Evolutionary conservation across 2,329 filamentous ascomycete genomes (phyloP).

Genomic region (Atkinsonella texensis): DNA sequence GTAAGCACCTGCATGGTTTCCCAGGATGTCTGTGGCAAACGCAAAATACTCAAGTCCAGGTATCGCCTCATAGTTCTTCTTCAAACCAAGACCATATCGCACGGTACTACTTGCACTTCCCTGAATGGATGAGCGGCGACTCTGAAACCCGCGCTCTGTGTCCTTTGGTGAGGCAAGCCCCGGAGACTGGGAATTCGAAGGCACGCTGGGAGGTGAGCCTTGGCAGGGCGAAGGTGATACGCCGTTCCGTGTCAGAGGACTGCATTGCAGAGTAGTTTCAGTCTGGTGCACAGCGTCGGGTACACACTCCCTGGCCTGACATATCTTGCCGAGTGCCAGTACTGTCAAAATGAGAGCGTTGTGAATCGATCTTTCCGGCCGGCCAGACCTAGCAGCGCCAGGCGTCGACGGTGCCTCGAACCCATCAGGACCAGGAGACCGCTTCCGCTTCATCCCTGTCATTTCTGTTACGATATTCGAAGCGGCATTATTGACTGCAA

Average conservation of each 20-base stretch:
- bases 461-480: constrained; percentile 15
- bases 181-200: constrained; percentile 35
- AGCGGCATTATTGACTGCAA: constrained; percentile 19
- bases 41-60: constrained; percentile 87
- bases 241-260: constrained; percentile 34
- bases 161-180: constrained; percentile 41
- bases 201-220: constrained; percentile 38
- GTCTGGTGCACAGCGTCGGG: constrained; percentile 40
- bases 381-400: constrained; percentile 27
- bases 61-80: constrained; percentile 67
- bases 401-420: constrained; percentile 19
- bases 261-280: constrained; percentile 22
- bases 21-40: constrained; percentile 74
- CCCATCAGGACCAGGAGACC: constrained; percentile 32
- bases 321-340: constrained; percentile 78
- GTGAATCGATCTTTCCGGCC: constrained; percentile 54
- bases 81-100: constrained; percentile 19
- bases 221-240: constrained; percentile 40
- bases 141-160: constrained; percentile 30
- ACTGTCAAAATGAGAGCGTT: constrained; percentile 76
- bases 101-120: constrained; percentile 14
- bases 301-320: constrained; percentile 40
- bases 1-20: constrained; percentile 65
- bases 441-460: constrained; percentile 41
- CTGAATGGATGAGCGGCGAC: constrained; percentile 41